Evolutionary conservation across 2,329 filamentous ascomycete genomes (phyloP), one percentile per base, ranked within the genome.

Genomic region (Penicillium sumatraense): DNA sequence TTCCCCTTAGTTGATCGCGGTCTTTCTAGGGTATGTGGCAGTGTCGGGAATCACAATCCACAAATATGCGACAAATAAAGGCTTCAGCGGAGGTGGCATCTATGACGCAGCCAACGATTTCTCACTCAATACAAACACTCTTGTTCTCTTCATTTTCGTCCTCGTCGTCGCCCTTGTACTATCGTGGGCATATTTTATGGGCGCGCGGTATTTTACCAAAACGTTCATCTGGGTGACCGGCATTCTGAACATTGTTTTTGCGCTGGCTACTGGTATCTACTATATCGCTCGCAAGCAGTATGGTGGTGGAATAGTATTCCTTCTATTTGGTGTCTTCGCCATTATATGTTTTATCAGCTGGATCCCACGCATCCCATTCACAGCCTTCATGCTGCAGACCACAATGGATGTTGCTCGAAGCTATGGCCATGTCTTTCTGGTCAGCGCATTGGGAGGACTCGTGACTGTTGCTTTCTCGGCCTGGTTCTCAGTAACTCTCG

Each of bases 181-280:
- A 38, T 93, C 90, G 31, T 89, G 86, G 68, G 80, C 77, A 20
- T 98, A 97, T 71, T 86, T 97, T 65, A 85, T 86, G 74, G 73
- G 87, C 2, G 89, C 90, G 6, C 86, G 91, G 52, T 77, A 84
- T 44, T 93, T 93, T 62, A 92, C 93, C 3, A 96, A 95, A 76
- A 85, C 91, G 68, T 92, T 96, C 64, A 96, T 97, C 70, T 97
- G 91, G 90, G 84, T 92, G 35, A 96, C 92, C 0, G 91, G 91
- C 11, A 93, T 96, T 49, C 80, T 96, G 53, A 96, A 97, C 73
- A 89, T 96, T 66, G 78, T 89, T 51, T 88, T 91, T 65, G 91
- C 90, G 0, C 79, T 97, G n/a, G 93, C 84, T 1, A 96, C 91
- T 0, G 91, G 90, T 9, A 86, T 93, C 49, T 96, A 92, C 75